phyloP scores from a whole-genome alignment of 441 rosid genomes.

The Adansonia madagascariensis region DNA sequence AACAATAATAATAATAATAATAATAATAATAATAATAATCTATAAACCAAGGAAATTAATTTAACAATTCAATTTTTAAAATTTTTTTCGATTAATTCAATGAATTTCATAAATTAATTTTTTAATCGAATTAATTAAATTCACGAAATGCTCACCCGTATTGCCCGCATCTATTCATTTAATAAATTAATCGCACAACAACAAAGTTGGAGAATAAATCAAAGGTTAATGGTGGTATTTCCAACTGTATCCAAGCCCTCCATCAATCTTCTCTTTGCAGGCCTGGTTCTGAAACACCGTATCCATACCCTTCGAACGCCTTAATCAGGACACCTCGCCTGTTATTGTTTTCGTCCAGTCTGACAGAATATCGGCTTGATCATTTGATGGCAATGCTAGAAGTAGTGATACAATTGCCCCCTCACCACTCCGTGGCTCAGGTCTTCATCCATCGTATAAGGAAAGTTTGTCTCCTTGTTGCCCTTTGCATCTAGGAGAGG shows the following conservation, averaged over 20 bases:
- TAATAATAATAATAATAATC: no score
- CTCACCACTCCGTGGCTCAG: constrained; percentile 65
- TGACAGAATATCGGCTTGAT: constrained; percentile 79
- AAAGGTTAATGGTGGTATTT: constrained; percentile 39
- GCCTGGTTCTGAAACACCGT: constrained; percentile 89
- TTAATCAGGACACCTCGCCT: constrained; percentile 75
- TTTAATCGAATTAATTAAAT: no score
- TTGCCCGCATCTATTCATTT: constrained; percentile 1
- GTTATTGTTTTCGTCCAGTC: constrained; percentile 72
- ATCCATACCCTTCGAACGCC: constrained; percentile 65
- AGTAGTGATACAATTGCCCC: constrained; percentile 72
- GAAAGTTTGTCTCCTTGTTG: constrained; percentile 45
- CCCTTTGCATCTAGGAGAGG: constrained; percentile 58
- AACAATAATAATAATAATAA: no score
- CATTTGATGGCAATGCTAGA: constrained; percentile 76
- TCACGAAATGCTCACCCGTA: background rate
- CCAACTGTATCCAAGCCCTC: constrained; percentile 51
- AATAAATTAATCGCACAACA: constrained; percentile 28
- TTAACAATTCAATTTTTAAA: no score
- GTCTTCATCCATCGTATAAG: constrained; percentile 74
- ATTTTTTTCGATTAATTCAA: background rate
- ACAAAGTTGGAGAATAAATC: constrained; percentile 24
- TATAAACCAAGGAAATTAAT: no score
- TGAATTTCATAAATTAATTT: no score
- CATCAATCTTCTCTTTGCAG: constrained; percentile 86